A percentile compares a stretch with the other conserved stretches of the same genome.
Conservation (phyloP, 1,284 basidiomycete species). For the Fomitopsis betulina region DNA sequence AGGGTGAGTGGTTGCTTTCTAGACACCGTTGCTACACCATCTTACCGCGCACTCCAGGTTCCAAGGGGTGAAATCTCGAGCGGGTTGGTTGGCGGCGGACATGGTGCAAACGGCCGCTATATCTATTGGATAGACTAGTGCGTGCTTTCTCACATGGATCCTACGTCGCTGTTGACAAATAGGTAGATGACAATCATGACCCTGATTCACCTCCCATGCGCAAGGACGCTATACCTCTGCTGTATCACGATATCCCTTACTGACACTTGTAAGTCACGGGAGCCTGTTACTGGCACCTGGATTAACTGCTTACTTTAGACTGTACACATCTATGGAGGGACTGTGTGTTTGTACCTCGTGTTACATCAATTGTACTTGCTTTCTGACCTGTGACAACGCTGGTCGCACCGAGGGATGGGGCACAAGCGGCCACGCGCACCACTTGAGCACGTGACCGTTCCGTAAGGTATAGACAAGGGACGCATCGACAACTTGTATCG, state of each 20-base stretch:
- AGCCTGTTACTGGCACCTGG: neutral
- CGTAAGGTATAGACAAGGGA: neutral
- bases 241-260: neutral
- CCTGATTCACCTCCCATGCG: neutral
- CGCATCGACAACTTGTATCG: neutral
- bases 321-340: neutral
- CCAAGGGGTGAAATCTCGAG: neutral
- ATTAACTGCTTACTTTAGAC: neutral
- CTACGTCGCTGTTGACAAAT: neutral
- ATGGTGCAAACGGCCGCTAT: neutral
- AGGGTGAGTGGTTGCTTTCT: constrained; percentile 9
- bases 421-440: neutral
- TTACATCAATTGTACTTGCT: neutral
- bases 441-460: constrained; percentile 2
- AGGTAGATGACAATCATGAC: neutral
- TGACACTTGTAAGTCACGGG: neutral
- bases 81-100: neutral
- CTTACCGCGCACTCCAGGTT: neutral
- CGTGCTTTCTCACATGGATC: neutral
- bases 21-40: neutral
- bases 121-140: constrained; percentile 5
- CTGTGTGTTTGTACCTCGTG: neutral
- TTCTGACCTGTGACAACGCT: too few relatives aligned
- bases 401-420: too few relatives aligned
- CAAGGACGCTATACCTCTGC: neutral